Conservation (phyloP, 2,329 filamentous ascomycete species). For the Trichoderma breve region DNA sequence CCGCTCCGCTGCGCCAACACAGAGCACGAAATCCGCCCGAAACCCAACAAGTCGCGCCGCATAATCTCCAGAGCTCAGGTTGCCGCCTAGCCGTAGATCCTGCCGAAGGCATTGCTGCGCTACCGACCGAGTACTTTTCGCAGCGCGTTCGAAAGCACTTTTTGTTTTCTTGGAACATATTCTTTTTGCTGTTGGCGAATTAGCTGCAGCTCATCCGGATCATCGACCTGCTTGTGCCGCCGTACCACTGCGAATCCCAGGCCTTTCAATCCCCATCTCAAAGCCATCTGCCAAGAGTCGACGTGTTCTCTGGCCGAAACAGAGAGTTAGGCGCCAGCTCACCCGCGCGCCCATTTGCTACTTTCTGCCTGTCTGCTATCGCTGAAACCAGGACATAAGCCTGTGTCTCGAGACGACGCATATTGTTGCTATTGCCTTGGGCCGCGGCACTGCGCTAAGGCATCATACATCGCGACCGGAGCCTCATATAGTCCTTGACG, state of each 20-base stretch:
- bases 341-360: background rate
- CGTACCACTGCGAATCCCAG: background rate
- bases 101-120: background rate
- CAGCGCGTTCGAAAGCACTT: background rate
- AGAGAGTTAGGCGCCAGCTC: background rate
- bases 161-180: background rate
- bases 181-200: background rate
- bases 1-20: background rate
- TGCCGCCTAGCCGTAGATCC: slow-evolving; percentile 7
- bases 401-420: background rate
- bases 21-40: background rate
- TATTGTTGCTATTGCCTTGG: background rate
- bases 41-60: slow-evolving; percentile 16
- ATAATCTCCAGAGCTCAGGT: background rate
- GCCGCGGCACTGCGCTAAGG: slow-evolving; percentile 11
- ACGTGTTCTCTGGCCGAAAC: background rate
- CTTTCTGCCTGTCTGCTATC: background rate
- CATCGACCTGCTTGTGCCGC: background rate
- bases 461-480: background rate
- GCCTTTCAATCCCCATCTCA: background rate
- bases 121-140: background rate
- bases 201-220: background rate
- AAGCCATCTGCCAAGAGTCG: background rate
- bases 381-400: background rate
- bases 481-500: background rate